Conservation (phyloP, 2,329 filamentous ascomycete genomes). For the Fusarium marasasianum region DNA sequence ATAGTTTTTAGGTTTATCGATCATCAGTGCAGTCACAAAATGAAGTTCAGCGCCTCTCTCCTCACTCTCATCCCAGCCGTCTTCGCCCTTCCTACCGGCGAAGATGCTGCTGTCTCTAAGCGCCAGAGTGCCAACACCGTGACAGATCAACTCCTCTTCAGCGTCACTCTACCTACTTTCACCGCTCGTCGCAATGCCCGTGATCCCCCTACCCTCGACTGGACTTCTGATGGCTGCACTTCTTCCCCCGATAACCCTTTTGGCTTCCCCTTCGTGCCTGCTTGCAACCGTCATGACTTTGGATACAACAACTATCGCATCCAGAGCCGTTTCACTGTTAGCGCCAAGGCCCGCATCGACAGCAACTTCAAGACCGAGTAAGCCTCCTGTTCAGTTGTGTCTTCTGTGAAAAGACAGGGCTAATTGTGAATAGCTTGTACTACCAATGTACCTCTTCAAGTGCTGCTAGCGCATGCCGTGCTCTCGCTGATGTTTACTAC, state of each 20-base stretch:
- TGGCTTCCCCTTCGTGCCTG: constrained; percentile 54
- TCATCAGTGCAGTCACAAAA: constrained; percentile 19
- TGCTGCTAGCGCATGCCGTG: constrained; percentile 42
- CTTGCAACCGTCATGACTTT: constrained; percentile 66
- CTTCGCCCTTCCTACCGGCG: constrained; percentile 34
- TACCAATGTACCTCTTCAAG: constrained; percentile 47
- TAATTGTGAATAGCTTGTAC: constrained; percentile 43
- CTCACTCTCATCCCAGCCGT: constrained; percentile 37
- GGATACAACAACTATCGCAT: constrained; percentile 63
- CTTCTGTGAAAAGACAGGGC: accelerated
- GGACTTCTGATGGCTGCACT: constrained; percentile 56
- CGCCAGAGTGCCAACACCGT: constrained; percentile 42
- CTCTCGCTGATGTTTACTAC: constrained; percentile 54
- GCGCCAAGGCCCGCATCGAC: constrained; percentile 57
- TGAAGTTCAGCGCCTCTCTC: constrained; percentile 46
- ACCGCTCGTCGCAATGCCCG: constrained; percentile 50
- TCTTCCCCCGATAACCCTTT: constrained; percentile 55
- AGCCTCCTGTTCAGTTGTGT: accelerated
- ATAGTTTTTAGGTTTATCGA: not conserved
- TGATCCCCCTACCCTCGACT: constrained; percentile 52
- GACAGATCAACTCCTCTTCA: constrained; percentile 60
- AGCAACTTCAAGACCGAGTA: constrained; percentile 59
- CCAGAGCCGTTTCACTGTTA: constrained; percentile 57
- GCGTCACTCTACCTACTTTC: constrained; percentile 54
- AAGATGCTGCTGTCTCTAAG: constrained; percentile 13